These are phyloP conservation scores for Pythium brachiatum DNA, from an alignment of 352 stramenopile genomes.

Conservation along the genomic window DNA sequence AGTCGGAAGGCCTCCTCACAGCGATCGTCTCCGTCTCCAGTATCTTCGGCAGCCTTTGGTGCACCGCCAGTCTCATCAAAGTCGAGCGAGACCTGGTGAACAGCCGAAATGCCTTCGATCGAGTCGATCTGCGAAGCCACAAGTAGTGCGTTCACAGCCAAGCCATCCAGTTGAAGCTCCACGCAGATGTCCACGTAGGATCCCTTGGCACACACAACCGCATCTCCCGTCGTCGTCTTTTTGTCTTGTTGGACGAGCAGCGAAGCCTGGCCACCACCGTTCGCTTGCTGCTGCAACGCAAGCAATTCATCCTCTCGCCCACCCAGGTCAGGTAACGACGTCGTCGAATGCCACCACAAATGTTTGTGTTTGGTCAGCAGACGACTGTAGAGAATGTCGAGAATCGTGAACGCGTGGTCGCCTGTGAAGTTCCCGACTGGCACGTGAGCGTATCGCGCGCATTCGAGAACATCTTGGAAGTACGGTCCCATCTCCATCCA, in stretches of 20 bases:
- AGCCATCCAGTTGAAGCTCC: conserved; percentile 66
- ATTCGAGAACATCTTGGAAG: conserved; percentile 88
- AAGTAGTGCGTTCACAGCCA: conserved; percentile 77
- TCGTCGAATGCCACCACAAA: conserved; percentile 94
- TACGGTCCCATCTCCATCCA: conserved; percentile 85
- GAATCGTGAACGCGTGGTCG: conserved; percentile 90
- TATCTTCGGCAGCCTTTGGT: conserved; percentile 11
- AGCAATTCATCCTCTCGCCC: conserved; percentile 70
- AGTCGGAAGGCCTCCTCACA: conserved; percentile 92
- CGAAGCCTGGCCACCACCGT: conserved; percentile 14
- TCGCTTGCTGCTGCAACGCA: conserved; percentile 74
- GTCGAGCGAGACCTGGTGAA: conserved; percentile 58
- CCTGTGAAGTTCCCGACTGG: conserved; percentile 94
- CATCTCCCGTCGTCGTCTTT: conserved; percentile 46
- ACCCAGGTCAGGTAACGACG: conserved; percentile 89
- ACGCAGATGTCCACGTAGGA: conserved; percentile 87
- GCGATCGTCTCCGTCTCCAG: conserved; percentile 46
- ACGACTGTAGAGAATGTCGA: conserved; percentile 93
- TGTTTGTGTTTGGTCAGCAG: conserved; percentile 93
- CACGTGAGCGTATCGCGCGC: conserved; percentile 89
- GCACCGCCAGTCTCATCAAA: conserved; percentile 42
- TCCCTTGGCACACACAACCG: conserved; percentile 87
- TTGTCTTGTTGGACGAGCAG: conserved; percentile 31
- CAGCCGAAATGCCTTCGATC: conserved; percentile 57
- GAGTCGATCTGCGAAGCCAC: conserved; percentile 68